Evolutionary conservation across 805 yeast genomes (phyloP).

Genomic region (Spathaspora girioi): DNA sequence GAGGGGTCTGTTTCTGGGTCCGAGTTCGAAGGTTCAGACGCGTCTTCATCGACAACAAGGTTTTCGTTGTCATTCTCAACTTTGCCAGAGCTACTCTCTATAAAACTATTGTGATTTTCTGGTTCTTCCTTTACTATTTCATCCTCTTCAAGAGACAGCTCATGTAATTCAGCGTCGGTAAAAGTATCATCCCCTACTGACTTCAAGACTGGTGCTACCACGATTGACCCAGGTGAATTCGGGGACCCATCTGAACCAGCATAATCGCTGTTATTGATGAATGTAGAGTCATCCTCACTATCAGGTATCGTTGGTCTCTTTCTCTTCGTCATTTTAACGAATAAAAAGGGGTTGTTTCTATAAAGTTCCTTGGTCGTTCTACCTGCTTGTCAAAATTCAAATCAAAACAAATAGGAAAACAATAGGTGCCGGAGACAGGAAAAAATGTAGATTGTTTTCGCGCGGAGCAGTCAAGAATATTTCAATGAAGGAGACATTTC

Average conservation of each 20-base stretch:
- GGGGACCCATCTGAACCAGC: conserved; percentile 3
- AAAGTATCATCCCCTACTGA: not conserved
- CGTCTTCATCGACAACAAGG: conserved; percentile 14
- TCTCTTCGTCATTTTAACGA: conserved; percentile 6
- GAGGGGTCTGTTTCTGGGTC: conserved; percentile 5
- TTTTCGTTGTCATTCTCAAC: not conserved
- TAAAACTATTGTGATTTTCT: not conserved
- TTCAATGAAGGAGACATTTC: no score
- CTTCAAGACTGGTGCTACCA: not conserved
- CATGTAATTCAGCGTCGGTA: not conserved
- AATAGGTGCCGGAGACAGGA: not conserved
- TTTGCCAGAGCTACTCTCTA: not conserved
- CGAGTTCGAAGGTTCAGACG: conserved; percentile 14
- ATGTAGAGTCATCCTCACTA: conserved; percentile 21
- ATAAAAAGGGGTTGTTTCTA: not conserved
- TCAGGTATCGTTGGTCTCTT: conserved; percentile 6
- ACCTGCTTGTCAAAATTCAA: not conserved
- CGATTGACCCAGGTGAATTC: not conserved
- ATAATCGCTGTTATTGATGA: conserved; percentile 40
- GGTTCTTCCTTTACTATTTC: not conserved
- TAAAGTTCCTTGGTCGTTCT: not conserved
- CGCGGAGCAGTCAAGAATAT: no score
- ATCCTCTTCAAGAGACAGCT: not conserved
- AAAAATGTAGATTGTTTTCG: no score
- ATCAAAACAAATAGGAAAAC: not conserved